Percentiles rank a stretch among this genome's conserved stretches.
phyloP scores from a whole-genome alignment of 495 filamentous ascomycete species.

The Neurospora pannonica region DNA sequence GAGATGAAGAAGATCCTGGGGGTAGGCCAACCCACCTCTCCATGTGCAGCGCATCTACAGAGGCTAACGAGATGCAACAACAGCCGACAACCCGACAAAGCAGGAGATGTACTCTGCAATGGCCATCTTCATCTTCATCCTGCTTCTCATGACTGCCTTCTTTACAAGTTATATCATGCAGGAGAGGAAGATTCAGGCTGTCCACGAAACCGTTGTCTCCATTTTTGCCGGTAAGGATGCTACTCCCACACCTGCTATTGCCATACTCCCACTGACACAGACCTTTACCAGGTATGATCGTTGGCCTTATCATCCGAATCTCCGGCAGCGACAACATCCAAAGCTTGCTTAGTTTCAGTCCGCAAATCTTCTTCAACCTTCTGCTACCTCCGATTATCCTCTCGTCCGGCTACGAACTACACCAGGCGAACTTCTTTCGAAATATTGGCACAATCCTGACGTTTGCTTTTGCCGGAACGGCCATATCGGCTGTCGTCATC shows the following conservation, averaged over 20 bases:
- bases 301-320: conserved; percentile 80
- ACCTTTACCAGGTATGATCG: conserved; percentile 68
- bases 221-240: conserved; percentile 79
- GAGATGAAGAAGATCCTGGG: conserved; percentile 44
- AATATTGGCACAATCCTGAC: conserved; percentile 96
- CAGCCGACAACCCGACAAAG: conserved; percentile 38
- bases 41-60: neutral
- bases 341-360: conserved; percentile 86
- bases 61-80: conserved; percentile 23
- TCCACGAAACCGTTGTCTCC: conserved; percentile 95
- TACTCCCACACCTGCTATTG: neutral
- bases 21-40: conserved; percentile 22
- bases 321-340: conserved; percentile 71
- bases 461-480: conserved; percentile 96
- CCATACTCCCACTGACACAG: conserved; percentile 2
- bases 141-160: conserved; percentile 83
- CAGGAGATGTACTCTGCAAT: conserved; percentile 92
- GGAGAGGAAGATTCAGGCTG: conserved; percentile 87
- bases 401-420: conserved; percentile 91
- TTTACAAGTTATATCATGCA: conserved; percentile 96
- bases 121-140: conserved; percentile 92
- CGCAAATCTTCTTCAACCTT: conserved; percentile 98
- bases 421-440: conserved; percentile 97
- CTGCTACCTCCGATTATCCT: conserved; percentile 95
- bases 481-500: conserved; percentile 90